Evolutionary conservation across 108 stramenopile genomes (phyloP), one percentile per base, ranked within the genome.

Genomic region (Cyclotella choctawhatcheeana): DNA sequence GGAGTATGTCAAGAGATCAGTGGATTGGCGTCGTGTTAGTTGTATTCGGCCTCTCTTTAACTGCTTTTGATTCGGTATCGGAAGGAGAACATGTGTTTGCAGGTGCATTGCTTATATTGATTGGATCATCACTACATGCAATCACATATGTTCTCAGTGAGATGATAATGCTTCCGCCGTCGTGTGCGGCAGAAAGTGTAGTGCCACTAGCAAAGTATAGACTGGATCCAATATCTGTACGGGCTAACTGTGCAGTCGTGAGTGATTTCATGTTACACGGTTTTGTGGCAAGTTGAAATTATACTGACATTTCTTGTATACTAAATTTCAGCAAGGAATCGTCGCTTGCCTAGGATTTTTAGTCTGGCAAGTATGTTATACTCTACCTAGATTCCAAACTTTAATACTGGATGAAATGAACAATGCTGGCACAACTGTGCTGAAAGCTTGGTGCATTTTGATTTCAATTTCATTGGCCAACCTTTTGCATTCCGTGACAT

Each of bases 341-440:
- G 79, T 88, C 6, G 87, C 85, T 34, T 50, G 27, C 1, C 17
- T 69, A 37, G 68, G 58, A 3, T 73, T 91, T 43, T 56, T 72
- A 24, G 17, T 86, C 14, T 94, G 93, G 93, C 87, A 91, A 72
- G 30, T 91, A 2, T 16, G 89, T 12, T 91, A 91, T 65, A 91
- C 93, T 3, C 29, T 84, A 0, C 90, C 89, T 1, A 73, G 78
- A 22, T 82, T 77, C 22, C 33, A 86, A 18, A 60, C 86, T 29
- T 40, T 82, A 0, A 53, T 91, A 12, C 47, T 76, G 14, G 55
- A 63, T 35, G 86, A 90, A 12, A 81, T 94, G 82, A 47, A 75
- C 20, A 61, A 82, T 27, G 73, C 87, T 16, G 81, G 77, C 16
- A 91, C 92, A 34, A 48, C 86, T 16, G 24, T 22, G 0, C 40